phyloP scores from a whole-genome alignment of 208 protist species.

The Leishmania martiniquensis region DNA sequence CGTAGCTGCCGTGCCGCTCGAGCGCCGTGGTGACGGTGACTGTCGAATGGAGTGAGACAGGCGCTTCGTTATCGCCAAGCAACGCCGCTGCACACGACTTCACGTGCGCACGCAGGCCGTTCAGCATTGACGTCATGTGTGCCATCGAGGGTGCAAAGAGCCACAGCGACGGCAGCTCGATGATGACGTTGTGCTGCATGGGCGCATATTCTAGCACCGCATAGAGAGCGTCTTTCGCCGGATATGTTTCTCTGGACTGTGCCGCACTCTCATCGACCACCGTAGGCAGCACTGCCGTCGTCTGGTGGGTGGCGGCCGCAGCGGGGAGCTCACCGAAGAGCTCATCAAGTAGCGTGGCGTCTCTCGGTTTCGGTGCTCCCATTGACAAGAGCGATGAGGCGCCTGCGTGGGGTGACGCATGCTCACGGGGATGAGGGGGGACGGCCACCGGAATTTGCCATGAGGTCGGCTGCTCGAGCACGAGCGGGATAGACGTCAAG shows the following conservation, averaged over 20 bases:
- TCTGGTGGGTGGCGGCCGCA: no score
- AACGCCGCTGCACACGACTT: not conserved
- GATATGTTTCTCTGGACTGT: not conserved
- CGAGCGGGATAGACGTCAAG: conserved; percentile 2
- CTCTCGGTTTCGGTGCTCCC: conserved; percentile 9
- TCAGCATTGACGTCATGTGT: not conserved
- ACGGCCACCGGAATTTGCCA: conserved; percentile 9
- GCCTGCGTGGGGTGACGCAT: not conserved
- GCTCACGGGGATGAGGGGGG: not conserved
- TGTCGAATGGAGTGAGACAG: not conserved
- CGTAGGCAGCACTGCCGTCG: not conserved
- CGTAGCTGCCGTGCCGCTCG: not conserved
- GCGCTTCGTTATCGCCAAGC: not conserved
- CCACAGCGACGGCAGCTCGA: conserved; percentile 19
- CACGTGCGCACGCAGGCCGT: conserved; percentile 10
- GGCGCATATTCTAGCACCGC: not conserved
- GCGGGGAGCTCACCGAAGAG: conserved; percentile 21
- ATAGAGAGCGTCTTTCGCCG: not conserved
- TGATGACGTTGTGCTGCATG: not conserved
- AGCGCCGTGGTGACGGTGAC: not conserved
- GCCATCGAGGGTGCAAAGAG: conserved; percentile 27
- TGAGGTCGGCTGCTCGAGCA: conserved; percentile 22
- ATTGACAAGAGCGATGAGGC: not conserved
- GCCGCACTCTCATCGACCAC: not conserved
- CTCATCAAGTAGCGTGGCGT: conserved; percentile 18